Evolutionary conservation across 495 filamentous ascomycete genomes (phyloP), one percentile per base, ranked within the genome.

Genomic region (Penicillium robsamsonii): DNA sequence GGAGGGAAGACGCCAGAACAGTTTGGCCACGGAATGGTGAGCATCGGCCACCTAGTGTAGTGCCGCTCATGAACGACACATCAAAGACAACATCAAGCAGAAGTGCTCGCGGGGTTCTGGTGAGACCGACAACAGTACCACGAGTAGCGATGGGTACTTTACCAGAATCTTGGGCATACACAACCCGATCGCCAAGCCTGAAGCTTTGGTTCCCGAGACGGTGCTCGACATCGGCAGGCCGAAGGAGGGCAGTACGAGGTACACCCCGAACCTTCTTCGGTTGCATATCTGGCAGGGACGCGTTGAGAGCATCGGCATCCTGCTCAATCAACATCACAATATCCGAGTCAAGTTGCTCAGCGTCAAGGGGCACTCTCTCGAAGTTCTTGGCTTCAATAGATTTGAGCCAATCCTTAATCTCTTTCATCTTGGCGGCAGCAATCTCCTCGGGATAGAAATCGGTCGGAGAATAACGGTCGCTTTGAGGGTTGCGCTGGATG

Each of bases 11-110:
- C 17, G 85, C 79, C 2, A 89, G 83, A 10, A 99, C 91, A 0
- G 95, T 97, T 67, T 94, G 92, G 38, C 95, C 95, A 37, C 95
- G 85, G 85, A 97, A 97, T 6, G 89, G 89, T n/a, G 91, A 89
- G 70, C 95, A 97, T 24, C 95, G 85, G 24, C 89, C 90, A 55
- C 88, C 86, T 12, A 99, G 80, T 0, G 87, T 91, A 0, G 91
- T 96, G 49, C 93, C 95, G 56, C 89, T 92, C 91, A 99, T 97
- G 70, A 99, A 99, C 3, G 89, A 88, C 17, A 81, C 80, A 65
- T 99, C 95, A 66, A 96, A 97, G 4, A 99, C 85, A 49, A 97
- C 83, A 68, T 99, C 95, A 25, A 99, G 81, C 31, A 96, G 76
- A 22, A 87, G 84, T 12, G 85, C 86, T 37, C 89, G 86, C 18